Conservation (phyloP, 306 rosid genomes). For the Ceratonia siliqua region DNA sequence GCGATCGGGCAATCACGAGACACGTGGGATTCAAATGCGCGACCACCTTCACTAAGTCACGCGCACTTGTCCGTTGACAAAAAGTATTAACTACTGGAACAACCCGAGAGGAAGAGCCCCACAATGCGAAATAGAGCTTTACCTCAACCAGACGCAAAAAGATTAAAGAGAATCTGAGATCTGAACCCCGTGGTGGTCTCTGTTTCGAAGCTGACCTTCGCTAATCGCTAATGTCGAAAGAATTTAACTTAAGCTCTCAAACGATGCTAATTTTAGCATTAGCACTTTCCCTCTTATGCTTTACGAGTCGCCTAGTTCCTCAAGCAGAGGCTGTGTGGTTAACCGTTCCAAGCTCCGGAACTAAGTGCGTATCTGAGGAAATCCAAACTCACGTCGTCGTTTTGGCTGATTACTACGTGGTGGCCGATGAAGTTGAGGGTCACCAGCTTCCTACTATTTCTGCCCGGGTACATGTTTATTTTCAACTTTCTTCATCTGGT, state of each 20-base stretch:
- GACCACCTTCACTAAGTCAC: conserved; percentile 5
- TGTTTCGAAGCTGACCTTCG: neutral
- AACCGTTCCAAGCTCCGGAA: conserved; percentile 48
- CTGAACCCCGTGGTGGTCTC: conserved; percentile 14
- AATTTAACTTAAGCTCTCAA: conserved; percentile 14
- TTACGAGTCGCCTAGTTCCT: conserved; percentile 22
- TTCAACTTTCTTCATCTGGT: neutral
- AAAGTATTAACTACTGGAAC: conserved; percentile 1
- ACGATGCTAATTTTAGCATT: neutral
- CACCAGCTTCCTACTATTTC: conserved; percentile 44
- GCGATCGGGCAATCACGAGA: conserved; percentile 7
- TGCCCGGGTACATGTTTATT: conserved; percentile 35
- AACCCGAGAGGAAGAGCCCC: neutral
- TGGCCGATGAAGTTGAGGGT: conserved; percentile 34
- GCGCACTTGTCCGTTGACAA: neutral
- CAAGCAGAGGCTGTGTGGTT: conserved; percentile 44
- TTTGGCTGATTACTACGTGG: conserved; percentile 60
- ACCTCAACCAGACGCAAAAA: conserved; percentile 11
- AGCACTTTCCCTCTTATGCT: conserved; percentile 26
- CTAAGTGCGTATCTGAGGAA: conserved; percentile 63
- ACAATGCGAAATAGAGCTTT: neutral
- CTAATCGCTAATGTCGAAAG: conserved; percentile 30
- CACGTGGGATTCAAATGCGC: conserved; percentile 36
- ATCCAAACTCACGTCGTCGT: conserved; percentile 56
- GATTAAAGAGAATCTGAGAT: conserved; percentile 30